These are phyloP conservation scores for Adenanthera pavonina DNA, from an alignment of 306 rosid genomes.

Conservation along the genomic window DNA sequence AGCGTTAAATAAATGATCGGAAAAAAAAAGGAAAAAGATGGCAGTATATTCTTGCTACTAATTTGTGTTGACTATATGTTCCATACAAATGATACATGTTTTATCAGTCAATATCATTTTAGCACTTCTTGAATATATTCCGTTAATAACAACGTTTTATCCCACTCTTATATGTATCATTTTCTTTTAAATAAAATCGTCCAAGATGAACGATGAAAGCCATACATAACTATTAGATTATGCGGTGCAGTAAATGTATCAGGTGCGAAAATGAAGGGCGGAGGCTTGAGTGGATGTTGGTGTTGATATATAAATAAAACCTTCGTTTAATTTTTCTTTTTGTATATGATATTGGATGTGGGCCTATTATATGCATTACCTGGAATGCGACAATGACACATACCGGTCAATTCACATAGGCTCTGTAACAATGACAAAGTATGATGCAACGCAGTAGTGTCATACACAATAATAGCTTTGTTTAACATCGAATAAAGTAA, in stretches of 20 bases:
- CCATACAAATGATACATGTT: no score
- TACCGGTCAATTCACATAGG: neutral
- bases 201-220: no score
- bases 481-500: neutral
- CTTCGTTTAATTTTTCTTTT: neutral
- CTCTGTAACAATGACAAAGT: neutral
- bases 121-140: neutral
- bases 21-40: neutral
- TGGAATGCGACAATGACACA: neutral
- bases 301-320: neutral
- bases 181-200: no score
- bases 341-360: neutral
- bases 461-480: neutral
- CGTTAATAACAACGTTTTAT: no score
- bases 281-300: neutral
- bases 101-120: neutral
- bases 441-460: neutral
- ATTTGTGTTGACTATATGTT: neutral
- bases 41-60: neutral
- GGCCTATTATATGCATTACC: neutral
- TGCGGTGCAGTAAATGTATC: neutral
- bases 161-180: no score
- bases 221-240: neutral
- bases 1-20: neutral
- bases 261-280: neutral